phyloP scores from a whole-genome alignment of 169 alveolate genomes.

The Haemoproteus tartakovskyi region DNA sequence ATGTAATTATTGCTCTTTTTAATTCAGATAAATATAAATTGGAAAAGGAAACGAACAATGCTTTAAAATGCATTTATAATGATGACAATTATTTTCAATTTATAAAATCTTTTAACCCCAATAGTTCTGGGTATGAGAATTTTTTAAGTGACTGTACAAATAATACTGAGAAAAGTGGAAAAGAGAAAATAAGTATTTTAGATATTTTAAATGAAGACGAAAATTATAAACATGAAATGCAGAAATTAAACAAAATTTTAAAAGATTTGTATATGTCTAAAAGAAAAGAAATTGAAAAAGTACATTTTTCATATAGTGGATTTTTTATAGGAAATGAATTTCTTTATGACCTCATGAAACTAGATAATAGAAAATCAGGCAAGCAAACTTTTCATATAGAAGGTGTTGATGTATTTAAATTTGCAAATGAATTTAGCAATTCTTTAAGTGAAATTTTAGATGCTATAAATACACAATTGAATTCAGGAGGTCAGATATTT shows the following conservation, averaged over 20 bases:
- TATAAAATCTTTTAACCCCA: constrained; percentile 26
- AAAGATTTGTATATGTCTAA: constrained; percentile 56
- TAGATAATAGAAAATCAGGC: constrained; percentile 20
- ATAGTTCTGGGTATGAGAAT: constrained; percentile 20
- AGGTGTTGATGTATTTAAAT: constrained; percentile 26
- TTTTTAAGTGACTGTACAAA: constrained; percentile 5
- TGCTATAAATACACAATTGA: constrained; percentile 23
- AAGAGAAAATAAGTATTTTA: constrained; percentile 21
- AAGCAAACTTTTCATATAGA: constrained; percentile 32
- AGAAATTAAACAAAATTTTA: constrained; percentile 31
- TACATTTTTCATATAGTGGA: constrained; percentile 58
- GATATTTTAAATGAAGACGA: constrained; percentile 44
- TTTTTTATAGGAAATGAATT: constrained; percentile 41
- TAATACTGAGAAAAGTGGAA: constrained; percentile 2
- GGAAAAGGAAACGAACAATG: constrained; percentile 47
- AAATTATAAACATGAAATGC: constrained; percentile 41
- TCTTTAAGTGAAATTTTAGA: constrained; percentile 24
- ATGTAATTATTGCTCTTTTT: constrained; percentile 31
- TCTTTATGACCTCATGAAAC: constrained; percentile 39
- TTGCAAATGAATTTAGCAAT: constrained; percentile 40
- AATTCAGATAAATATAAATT: constrained; percentile 33
- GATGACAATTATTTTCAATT: constrained; percentile 42
- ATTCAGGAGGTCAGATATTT: constrained; percentile 57
- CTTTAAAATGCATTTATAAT: constrained; percentile 53
- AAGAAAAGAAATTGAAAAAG: constrained; percentile 60